A percentile compares a stretch with the other conserved stretches of the same genome.
Evolutionary conservation across 257 asterid genomes (phyloP).

Genomic region (Fraxinus pennsylvanica): DNA sequence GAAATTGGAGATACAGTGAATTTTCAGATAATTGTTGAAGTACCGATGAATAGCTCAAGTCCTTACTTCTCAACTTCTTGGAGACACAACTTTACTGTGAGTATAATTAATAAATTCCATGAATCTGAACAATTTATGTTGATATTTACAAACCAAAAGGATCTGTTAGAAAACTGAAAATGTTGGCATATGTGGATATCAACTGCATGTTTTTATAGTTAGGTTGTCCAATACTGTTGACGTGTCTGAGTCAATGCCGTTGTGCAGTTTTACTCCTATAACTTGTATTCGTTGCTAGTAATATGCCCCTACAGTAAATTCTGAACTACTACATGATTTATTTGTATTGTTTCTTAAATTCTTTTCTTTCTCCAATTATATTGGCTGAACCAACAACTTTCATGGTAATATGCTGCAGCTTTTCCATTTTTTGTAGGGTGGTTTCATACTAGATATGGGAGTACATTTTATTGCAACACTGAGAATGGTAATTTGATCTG

Average conservation of each 20-base stretch:
- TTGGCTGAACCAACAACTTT: background rate
- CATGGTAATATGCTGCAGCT: background rate
- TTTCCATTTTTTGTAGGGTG: slow-evolving; percentile 53
- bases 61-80: slow-evolving; percentile 70
- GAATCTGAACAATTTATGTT: background rate
- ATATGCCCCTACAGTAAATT: background rate
- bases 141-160: background rate
- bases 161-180: background rate
- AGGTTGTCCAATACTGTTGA: background rate
- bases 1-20: slow-evolving; percentile 62
- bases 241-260: background rate
- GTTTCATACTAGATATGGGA: slow-evolving; percentile 74
- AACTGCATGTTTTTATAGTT: background rate
- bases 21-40: slow-evolving; percentile 61
- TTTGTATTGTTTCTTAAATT: background rate
- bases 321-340: background rate
- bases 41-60: slow-evolving; percentile 64
- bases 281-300: background rate
- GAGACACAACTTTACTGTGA: slow-evolving; percentile 64
- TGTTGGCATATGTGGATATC: background rate
- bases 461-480: slow-evolving; percentile 66
- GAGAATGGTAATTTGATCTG: slow-evolving; percentile 56
- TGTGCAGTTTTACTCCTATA: background rate
- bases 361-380: background rate
- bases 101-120: slow-evolving; percentile 21